Evolutionary conservation across 1,139 yeast genomes (phyloP).

Genomic region (Diutina mesorugosa): DNA sequence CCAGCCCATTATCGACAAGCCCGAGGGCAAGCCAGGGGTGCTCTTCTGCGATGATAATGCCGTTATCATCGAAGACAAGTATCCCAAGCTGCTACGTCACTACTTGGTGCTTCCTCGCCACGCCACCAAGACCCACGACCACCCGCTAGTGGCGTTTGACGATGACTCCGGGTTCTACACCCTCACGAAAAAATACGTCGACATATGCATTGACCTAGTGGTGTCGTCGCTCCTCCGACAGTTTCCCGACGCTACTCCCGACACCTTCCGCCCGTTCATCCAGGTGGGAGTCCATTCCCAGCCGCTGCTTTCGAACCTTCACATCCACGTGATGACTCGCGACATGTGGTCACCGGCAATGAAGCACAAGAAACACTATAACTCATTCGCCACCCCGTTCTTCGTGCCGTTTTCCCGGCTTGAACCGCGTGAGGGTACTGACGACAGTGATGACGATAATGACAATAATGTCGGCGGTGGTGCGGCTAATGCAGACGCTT

Average conservation of each 20-base stretch:
- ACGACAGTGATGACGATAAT: not conserved
- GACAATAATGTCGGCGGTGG: no score
- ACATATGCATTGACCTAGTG: conserved; percentile 26
- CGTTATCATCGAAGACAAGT: conserved; percentile 46
- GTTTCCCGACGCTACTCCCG: not conserved
- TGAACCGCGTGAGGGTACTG: conserved; percentile 5
- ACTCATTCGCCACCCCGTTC: conserved; percentile 55
- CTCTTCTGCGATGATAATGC: conserved; percentile 38
- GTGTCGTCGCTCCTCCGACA: conserved; percentile 6
- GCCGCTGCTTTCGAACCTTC: conserved; percentile 61
- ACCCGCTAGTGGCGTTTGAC: conserved; percentile 44
- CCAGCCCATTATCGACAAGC: conserved; percentile 20
- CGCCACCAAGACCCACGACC: conserved; percentile 20
- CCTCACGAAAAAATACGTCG: conserved; percentile 24
- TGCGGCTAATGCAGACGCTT: not conserved
- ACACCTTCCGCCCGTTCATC: conserved; percentile 17
- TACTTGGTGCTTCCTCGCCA: conserved; percentile 48
- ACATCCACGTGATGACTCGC: conserved; percentile 57
- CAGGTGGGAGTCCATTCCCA: conserved; percentile 55
- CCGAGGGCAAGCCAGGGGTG: conserved; percentile 12
- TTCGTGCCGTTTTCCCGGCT: conserved; percentile 42
- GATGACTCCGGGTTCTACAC: conserved; percentile 18
- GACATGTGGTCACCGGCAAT: conserved; percentile 44
- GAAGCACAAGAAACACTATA: conserved; percentile 57
- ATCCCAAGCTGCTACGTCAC: conserved; percentile 55